Base-by-base conservation (phyloP, 1,284 basidiomycete species). In the Ceratobasidium sp. region DNA sequence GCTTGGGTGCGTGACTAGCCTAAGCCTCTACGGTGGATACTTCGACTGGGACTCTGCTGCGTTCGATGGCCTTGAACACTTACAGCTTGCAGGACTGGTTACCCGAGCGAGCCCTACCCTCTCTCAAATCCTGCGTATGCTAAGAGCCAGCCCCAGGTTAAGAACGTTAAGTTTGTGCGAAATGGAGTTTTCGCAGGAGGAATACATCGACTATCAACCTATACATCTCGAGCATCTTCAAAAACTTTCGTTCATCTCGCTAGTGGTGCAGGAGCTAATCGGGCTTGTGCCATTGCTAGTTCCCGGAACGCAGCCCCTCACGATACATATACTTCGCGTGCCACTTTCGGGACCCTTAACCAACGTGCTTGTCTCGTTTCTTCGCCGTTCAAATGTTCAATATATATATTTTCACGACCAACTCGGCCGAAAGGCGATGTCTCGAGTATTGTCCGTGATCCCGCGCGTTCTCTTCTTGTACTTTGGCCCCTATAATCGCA, bases 31-130 rank as follows among this genome's bases (percentile, higher is more conserved):
- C n/a, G 61, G 61, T 43, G 61, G 61, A 5, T 62, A 62, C 22
- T 62, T 62, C 22, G 61, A 62, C 40, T 62, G 61, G 57, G 40
- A 62, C 6, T 43, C 37, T 40, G 61, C 61, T 9, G 61, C 61
- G 17, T 62, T 62, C 40, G 19, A n/a, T 3, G 61, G 61, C 8
- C 25, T 62, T 4, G 61, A 62, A 22, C 37, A 62, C 7, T 19
- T 62, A 9, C 61, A 62, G 17, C 61, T 62, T n/a, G 61, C 43
- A 7, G 32, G 61, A 19, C 11, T 62, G 40, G 61, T 19, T 22
- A 19, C 7, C 13, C 3, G 19, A 2, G 5, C 61, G 37, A 25
- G 61, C 61, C 61, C 61, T 22, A 62, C 61, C 1, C 17, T 62
- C 17, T 13, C 3, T 43, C 61, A 62, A 43, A 43, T 62, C 25